These are phyloP conservation scores for Aspergillus sclerotiicarbonarius DNA, from an alignment of 495 filamentous ascomycete species.

Conservation along the genomic window DNA sequence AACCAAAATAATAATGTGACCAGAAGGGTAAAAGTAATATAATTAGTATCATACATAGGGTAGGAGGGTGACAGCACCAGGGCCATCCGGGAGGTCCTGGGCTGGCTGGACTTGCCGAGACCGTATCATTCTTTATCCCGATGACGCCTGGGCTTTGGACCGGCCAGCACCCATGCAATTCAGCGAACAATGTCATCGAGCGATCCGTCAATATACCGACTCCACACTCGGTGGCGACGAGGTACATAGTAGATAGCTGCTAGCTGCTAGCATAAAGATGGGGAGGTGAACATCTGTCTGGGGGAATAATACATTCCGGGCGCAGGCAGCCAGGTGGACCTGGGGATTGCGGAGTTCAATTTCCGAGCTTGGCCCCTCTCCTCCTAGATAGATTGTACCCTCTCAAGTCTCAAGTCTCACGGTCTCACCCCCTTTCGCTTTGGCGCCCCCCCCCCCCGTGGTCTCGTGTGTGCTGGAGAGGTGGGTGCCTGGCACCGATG, in stretches of 20 bases:
- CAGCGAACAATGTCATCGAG: not conserved
- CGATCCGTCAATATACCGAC: not conserved
- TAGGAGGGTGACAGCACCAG: not conserved
- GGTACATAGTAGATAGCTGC: not conserved
- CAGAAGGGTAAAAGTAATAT: no score
- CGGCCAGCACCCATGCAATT: not conserved
- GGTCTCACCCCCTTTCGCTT: not conserved
- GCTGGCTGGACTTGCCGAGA: conserved; percentile 15
- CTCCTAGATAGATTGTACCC: not conserved
- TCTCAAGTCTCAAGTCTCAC: not conserved
- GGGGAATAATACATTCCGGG: conserved; percentile 8
- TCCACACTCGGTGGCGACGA: not conserved
- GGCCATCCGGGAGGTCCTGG: not conserved
- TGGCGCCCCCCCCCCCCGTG: not conserved
- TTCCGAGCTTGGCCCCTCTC: conserved; percentile 14
- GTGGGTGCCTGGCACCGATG: conserved; percentile 13
- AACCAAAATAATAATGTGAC: no score
- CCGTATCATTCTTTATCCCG: conserved; percentile 34
- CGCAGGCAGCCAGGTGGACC: conserved; percentile 6
- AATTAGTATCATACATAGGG: no score
- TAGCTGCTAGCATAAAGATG: not conserved
- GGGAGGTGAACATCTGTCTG: not conserved
- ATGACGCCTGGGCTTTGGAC: conserved; percentile 1
- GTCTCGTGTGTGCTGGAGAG: not conserved
- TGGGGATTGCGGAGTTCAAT: conserved; percentile 22